Conservation (phyloP, 345 rosid species). For the Gossypioides kirkii region DNA sequence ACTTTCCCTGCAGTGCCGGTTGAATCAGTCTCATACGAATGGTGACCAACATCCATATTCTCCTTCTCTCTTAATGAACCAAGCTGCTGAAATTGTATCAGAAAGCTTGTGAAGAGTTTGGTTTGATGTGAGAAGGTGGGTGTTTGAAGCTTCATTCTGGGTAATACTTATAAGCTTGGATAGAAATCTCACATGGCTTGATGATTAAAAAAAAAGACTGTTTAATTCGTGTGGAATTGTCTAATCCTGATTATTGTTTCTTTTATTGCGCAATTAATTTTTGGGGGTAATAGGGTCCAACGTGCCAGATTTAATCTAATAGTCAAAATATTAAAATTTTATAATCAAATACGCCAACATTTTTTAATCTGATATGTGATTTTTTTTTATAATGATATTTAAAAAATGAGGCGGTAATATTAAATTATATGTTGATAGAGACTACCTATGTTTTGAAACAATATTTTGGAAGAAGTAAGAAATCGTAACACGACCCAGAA, state of each 20-base stretch:
- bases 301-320: too few species aligned
- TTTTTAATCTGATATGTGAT: too few species aligned
- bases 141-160: neutral
- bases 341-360: too few species aligned
- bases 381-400: too few species aligned
- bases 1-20: slow-evolving; percentile 10
- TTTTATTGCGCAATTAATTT: too few species aligned
- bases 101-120: neutral
- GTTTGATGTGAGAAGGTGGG: neutral
- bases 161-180: neutral
- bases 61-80: neutral
- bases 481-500: too few species aligned
- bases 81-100: neutral
- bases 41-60: slow-evolving; percentile 4
- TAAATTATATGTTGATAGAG: too few species aligned
- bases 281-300: too few species aligned
- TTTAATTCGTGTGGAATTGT: neutral
- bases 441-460: too few species aligned
- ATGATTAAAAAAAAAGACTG: neutral
- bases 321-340: too few species aligned
- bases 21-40: neutral
- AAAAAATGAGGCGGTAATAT: too few species aligned
- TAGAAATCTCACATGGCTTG: neutral
- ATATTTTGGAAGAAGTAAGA: too few species aligned
- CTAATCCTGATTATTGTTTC: neutral